Conservation (phyloP, 768 basidiomycete genomes). For the Macrolepiota albuminosa region DNA sequence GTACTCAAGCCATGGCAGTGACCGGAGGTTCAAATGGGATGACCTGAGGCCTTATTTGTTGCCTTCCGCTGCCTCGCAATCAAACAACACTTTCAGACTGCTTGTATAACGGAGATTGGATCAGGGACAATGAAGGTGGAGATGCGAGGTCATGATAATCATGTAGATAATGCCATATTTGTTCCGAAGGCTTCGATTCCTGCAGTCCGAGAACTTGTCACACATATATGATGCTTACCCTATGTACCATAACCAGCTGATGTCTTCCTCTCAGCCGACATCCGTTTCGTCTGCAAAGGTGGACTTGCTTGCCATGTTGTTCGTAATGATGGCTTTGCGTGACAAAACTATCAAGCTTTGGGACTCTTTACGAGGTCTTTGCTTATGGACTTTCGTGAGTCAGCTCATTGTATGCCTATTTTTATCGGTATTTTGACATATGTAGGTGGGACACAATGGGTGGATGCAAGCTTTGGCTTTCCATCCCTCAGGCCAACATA, state of each 20-base stretch:
- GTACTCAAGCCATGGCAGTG: too few species aligned
- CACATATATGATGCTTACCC: constrained; percentile 16
- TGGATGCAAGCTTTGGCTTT: constrained; percentile 70
- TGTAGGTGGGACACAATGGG: constrained; percentile 52
- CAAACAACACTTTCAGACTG: constrained; percentile 41
- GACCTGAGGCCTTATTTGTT: constrained; percentile 12
- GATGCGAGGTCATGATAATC: constrained; percentile 69
- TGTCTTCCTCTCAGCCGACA: constrained; percentile 1
- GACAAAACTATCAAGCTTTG: constrained; percentile 75
- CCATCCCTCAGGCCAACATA: constrained; percentile 67
- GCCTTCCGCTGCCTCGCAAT: neutral
- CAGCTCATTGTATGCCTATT: neutral
- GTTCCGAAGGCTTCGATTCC: constrained; percentile 54
- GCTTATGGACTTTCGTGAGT: constrained; percentile 52
- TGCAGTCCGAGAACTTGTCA: constrained; percentile 57
- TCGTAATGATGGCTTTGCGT: constrained; percentile 62
- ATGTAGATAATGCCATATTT: constrained; percentile 63
- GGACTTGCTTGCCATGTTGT: constrained; percentile 26
- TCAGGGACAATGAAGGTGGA: constrained; percentile 62
- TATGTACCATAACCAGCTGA: neutral
- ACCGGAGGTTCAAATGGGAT: too few species aligned
- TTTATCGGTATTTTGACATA: neutral
- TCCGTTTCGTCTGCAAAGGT: constrained; percentile 1
- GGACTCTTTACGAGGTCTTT: constrained; percentile 64
- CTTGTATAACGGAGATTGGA: constrained; percentile 54